Percentiles rank a stretch among this genome's conserved stretches.
Conservation (phyloP, 2,329 filamentous ascomycete species). For the Aciculosporium take region DNA sequence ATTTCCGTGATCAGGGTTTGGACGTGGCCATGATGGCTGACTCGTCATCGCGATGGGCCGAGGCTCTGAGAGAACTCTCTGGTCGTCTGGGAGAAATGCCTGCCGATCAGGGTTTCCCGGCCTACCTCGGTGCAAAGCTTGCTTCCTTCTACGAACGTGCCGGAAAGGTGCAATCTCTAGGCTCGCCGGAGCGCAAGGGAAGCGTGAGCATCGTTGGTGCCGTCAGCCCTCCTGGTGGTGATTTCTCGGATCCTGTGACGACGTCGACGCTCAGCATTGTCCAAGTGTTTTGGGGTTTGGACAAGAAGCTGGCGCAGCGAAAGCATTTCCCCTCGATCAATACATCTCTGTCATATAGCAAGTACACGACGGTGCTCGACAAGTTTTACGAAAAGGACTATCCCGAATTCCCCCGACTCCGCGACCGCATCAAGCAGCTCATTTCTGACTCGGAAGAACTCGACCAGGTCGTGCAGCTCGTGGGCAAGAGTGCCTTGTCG, state of each 20-base stretch:
- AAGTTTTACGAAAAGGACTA: constrained; percentile 89
- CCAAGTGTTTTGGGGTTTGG: constrained; percentile 98
- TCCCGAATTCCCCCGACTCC: constrained; percentile 84
- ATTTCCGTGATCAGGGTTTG: constrained; percentile 94
- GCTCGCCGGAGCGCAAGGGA: constrained; percentile 75
- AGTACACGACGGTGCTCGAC: constrained; percentile 81
- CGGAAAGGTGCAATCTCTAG: constrained; percentile 70
- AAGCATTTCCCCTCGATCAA: constrained; percentile 99
- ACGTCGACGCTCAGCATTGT: constrained; percentile 89
- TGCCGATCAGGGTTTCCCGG: constrained; percentile 98
- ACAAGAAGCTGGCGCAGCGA: constrained; percentile 97
- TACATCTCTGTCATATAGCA: constrained; percentile 86
- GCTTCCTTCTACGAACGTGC: constrained; percentile 99
- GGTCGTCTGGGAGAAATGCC: constrained; percentile 99
- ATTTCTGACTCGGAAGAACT: constrained; percentile 92
- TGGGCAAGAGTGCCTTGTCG: constrained; percentile 91
- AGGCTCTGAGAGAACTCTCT: constrained; percentile 95
- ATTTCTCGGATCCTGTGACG: constrained; percentile 97
- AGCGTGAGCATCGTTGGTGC: constrained; percentile 97
- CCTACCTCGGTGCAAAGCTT: constrained; percentile 90
- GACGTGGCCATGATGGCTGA: constrained; percentile 99
- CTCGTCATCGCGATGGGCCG: constrained; percentile 94
- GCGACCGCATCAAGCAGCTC: constrained; percentile 86
- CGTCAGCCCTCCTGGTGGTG: constrained; percentile 92
- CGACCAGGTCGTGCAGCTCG: constrained; percentile 95